Conservation (phyloP, 2,329 filamentous ascomycete genomes). For the Phialemoniopsis sp. region DNA sequence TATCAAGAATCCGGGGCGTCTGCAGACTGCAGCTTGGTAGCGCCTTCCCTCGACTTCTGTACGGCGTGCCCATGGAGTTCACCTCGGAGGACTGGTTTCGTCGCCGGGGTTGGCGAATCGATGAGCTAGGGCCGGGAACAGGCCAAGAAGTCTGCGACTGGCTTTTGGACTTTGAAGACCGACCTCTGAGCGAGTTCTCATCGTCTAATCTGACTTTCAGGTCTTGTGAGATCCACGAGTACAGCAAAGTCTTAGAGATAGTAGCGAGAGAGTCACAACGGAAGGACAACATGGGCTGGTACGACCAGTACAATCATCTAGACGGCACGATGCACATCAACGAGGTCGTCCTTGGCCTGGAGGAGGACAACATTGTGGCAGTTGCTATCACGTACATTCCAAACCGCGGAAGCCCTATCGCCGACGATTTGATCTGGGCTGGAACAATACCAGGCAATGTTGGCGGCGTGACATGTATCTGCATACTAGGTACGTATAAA, state of each 20-base stretch:
- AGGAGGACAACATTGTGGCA: slow-evolving; percentile 44
- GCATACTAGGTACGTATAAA: slow-evolving; percentile 44
- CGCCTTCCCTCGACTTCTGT: slow-evolving; percentile 54
- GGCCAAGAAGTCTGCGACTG: slow-evolving; percentile 50
- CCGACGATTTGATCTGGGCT: slow-evolving; percentile 53
- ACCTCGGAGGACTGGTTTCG: slow-evolving; percentile 47
- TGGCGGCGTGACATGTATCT: slow-evolving; percentile 58
- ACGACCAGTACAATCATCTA: slow-evolving; percentile 52
- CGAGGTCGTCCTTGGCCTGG: slow-evolving; percentile 51
- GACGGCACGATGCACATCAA: slow-evolving; percentile 40
- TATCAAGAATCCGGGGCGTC: slow-evolving; percentile 47
- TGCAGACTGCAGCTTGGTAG: slow-evolving; percentile 52
- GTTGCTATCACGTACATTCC: slow-evolving; percentile 50
- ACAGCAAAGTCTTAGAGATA: slow-evolving; percentile 41
- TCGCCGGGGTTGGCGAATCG: slow-evolving; percentile 48
- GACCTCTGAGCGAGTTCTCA: slow-evolving; percentile 34
- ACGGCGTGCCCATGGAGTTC: slow-evolving; percentile 43
- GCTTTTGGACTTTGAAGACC: slow-evolving; percentile 46
- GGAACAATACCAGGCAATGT: slow-evolving; percentile 42
- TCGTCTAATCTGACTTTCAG: slow-evolving; percentile 37
- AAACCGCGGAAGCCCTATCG: slow-evolving; percentile 37
- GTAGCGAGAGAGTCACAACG: slow-evolving; percentile 41
- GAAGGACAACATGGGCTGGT: slow-evolving; percentile 51
- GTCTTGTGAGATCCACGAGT: slow-evolving; percentile 39
- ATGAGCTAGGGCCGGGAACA: slow-evolving; percentile 33